Conservation (phyloP, 164 flowering plant species). For the Buxus sempervirens region DNA sequence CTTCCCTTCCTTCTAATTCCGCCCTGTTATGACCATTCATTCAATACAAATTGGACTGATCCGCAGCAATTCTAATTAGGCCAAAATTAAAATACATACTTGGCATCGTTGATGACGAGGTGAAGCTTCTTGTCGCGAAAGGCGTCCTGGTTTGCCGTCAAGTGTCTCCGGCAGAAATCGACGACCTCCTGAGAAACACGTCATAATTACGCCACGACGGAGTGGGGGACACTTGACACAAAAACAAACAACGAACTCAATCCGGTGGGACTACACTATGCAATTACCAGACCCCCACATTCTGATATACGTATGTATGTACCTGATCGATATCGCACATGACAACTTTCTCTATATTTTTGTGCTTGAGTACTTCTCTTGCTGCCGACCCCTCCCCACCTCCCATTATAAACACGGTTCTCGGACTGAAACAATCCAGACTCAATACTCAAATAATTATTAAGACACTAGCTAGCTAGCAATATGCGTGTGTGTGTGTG, state of each 20-base stretch:
- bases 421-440: constrained; percentile 55
- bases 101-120: constrained; percentile 78
- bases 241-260: too few relatives aligned
- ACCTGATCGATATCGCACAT: constrained; percentile 96
- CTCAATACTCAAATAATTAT: neutral
- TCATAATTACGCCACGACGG: too few relatives aligned
- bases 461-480: too few relatives aligned
- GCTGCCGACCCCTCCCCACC: constrained; percentile 96
- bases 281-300: too few relatives aligned
- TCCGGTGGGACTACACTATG: too few relatives aligned
- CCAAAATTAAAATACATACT: constrained; percentile 29
- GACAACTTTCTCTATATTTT: constrained; percentile 56
- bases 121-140: constrained; percentile 58
- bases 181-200: constrained; percentile 67
- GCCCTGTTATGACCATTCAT: constrained; percentile 34
- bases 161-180: constrained; percentile 61
- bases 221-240: too few relatives aligned
- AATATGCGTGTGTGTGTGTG: too few relatives aligned
- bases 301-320: neutral
- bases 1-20: constrained; percentile 56
- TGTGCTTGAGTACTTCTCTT: constrained; percentile 75
- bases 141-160: constrained; percentile 60
- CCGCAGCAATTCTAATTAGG: too few relatives aligned
- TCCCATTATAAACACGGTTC: constrained; percentile 81
- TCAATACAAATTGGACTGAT: too few relatives aligned